Evolutionary conservation across 2,329 filamentous ascomycete genomes (phyloP), one percentile per base, ranked within the genome.

Genomic region (Sporothrix globosa): DNA sequence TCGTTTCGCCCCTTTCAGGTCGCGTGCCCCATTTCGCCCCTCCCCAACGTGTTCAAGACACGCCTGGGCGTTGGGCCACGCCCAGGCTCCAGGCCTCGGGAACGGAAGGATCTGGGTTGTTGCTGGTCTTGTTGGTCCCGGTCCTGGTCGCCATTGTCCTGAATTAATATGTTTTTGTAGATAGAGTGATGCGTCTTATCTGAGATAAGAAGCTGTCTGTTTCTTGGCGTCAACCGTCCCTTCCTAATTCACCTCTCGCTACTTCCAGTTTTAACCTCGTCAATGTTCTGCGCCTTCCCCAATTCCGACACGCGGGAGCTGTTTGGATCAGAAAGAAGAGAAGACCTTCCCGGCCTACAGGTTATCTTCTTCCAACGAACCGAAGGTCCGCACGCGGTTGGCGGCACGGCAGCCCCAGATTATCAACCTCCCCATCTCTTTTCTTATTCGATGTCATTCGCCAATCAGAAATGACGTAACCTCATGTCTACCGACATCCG

Each of bases 21-120:
- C 67, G 67, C 67, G 67, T 69, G 67, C 67, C 21, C 67, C 39
- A 17, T 39, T 53, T 52, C 41, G 48, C 65, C 50, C 50, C 48
- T 67, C 50, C 65, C 34, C 34, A 10, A 14, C 54, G 65, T 46
- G 44, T 61, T n/a, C 14, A 41, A 61, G 19, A 44, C 24, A 11
- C 19, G 34, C 34, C 56, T 61, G 56, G 56, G 56, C 27, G 53
- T 56, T 60, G n/a, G 56, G 56, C 56, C 4, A 17, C 34, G 56
- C 56, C 56, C 56, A 44, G 56, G 34, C 34, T 60, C 34, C 34
- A 21, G 56, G 34, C 56, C 27, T n/a, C 53, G 13, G 27, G 14
- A 56, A 56, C 4, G 10, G 56, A 60, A 60, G 56, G n/a, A 60
- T 10, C 19, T 14, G 27, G 19, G 24, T 27, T 34, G 27, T 27